Percentiles rank a stretch among this genome's conserved stretches.
Conservation (phyloP, 2,329 filamentous ascomycete genomes). For the Claviceps sp. region DNA sequence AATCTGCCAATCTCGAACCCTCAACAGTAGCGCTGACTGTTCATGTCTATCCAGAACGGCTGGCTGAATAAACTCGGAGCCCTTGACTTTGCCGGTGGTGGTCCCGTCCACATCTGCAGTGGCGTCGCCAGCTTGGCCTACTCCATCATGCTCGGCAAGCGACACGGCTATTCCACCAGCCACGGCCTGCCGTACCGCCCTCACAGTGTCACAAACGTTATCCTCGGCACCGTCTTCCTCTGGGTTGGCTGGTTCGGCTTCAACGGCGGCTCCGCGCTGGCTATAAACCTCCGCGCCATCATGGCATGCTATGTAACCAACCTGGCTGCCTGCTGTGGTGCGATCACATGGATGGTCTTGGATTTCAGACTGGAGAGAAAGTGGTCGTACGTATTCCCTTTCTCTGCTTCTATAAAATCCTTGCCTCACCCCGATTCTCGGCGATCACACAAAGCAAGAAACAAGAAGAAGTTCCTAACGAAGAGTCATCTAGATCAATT, state of each 20-base stretch:
- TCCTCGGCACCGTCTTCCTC: slow-evolving; percentile 60
- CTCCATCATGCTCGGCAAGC: slow-evolving; percentile 59
- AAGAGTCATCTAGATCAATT: slow-evolving; percentile 49
- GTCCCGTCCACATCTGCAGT: slow-evolving; percentile 62
- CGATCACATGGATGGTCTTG: slow-evolving; percentile 70
- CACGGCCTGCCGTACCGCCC: slow-evolving; percentile 53
- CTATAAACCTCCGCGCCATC: slow-evolving; percentile 72
- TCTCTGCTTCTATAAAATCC: not conserved
- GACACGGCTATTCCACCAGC: slow-evolving; percentile 45
- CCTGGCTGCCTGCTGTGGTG: slow-evolving; percentile 68
- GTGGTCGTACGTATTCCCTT: slow-evolving; percentile 34
- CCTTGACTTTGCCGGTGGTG: slow-evolving; percentile 63
- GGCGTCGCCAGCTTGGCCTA: slow-evolving; percentile 61
- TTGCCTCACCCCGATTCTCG: not conserved
- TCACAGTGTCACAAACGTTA: slow-evolving; percentile 62
- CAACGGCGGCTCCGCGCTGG: slow-evolving; percentile 74
- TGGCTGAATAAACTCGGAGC: slow-evolving; percentile 57
- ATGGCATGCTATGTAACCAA: slow-evolving; percentile 88
- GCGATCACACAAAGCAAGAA: not conserved
- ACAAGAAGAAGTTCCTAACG: not conserved
- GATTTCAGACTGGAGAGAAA: slow-evolving; percentile 88
- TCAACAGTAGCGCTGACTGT: not conserved
- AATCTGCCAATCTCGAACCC: too few relatives aligned
- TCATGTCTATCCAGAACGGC: slow-evolving; percentile 29
- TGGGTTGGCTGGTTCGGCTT: slow-evolving; percentile 98